Base-by-base conservation (phyloP, 1,284 basidiomycete genomes). In the Microbotryum scabiosae region DNA sequence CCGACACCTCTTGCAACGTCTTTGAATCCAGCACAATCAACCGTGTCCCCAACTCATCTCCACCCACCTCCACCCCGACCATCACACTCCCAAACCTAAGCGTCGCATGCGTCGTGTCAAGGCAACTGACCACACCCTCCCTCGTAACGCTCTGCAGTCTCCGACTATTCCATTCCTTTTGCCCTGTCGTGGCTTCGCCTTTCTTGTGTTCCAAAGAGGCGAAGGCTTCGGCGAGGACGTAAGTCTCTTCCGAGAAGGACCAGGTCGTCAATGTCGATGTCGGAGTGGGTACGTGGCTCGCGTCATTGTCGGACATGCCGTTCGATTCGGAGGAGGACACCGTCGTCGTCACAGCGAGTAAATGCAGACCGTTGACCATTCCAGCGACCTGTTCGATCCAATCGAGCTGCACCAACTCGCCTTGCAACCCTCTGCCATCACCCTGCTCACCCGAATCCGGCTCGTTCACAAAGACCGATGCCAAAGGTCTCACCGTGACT, bases 201-300 rank as follows among this genome's bases (percentile, higher is more conserved):
- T 53, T 50, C 26, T 58, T 49, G 20, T 60, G 48, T 28, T 65
- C 63, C 41, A 65, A 55, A 5, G 52, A 16, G 7, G 52, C 51
- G 44, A 65, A 65, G 2, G 63, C 63, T 3, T 62, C 60, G n/a
- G 51, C 51, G 14, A 65, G 54, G 6, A 45, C 20, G 47, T 56
- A 59, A 18, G 58, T 32, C 20, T 56, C 47, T 26, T 57, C 45
- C 5, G 57, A 62, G 26, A 65, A 44, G 3, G 51, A 32, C 54
- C 56, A 65, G 7, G 51, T 36, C 9, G 32, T 43, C 12, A 59
- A 25, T 5, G 48, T 62, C 20, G 56, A 56, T 16, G 36, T 4
- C 5, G 36, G 36, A 41, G 14, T 5, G 12, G 12, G 14, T 18
- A 41, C 36, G 36, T 16, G 36, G 5, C 16, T 16, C 9, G 36